phyloP scores from a whole-genome alignment of 306 rosid genomes.

The Aeschynomene evenia region DNA sequence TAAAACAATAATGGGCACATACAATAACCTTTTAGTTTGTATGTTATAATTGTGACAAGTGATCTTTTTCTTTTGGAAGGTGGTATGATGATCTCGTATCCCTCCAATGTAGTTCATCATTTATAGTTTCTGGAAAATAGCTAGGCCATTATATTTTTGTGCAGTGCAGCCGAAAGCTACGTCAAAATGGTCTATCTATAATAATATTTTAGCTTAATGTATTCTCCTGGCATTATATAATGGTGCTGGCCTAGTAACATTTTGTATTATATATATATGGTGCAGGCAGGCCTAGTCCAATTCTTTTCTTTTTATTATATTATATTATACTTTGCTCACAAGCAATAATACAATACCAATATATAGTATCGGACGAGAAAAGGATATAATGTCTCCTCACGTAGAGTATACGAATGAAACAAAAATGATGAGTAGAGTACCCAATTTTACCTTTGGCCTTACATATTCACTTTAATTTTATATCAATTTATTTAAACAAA shows the following conservation, averaged over 20 bases:
- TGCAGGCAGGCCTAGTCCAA: no score
- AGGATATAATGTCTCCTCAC: slow-evolving; percentile 23
- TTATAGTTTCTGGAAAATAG: neutral
- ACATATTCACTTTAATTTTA: no score
- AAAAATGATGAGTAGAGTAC: neutral
- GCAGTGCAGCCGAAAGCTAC: slow-evolving; percentile 35
- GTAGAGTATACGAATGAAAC: slow-evolving; percentile 25
- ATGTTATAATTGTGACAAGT: slow-evolving; percentile 7
- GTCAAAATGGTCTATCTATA: neutral
- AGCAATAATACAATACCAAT: slow-evolving; percentile 7
- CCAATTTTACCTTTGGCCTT: neutral
- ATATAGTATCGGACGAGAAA: slow-evolving; percentile 20
- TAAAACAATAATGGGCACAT: neutral
- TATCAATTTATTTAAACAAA: no score
- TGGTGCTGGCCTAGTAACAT: slow-evolving; percentile 7
- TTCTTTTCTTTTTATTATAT: no score
- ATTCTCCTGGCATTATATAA: neutral
- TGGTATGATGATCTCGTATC: neutral
- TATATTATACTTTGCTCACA: neutral
- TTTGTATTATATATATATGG: neutral
- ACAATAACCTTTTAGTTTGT: neutral
- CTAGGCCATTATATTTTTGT: neutral
- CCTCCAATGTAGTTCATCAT: neutral
- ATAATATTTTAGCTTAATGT: neutral
- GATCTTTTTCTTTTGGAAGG: slow-evolving; percentile 28